Evolutionary conservation across 495 filamentous ascomycete genomes (phyloP).

Genomic region (Penicillium chermesinum): DNA sequence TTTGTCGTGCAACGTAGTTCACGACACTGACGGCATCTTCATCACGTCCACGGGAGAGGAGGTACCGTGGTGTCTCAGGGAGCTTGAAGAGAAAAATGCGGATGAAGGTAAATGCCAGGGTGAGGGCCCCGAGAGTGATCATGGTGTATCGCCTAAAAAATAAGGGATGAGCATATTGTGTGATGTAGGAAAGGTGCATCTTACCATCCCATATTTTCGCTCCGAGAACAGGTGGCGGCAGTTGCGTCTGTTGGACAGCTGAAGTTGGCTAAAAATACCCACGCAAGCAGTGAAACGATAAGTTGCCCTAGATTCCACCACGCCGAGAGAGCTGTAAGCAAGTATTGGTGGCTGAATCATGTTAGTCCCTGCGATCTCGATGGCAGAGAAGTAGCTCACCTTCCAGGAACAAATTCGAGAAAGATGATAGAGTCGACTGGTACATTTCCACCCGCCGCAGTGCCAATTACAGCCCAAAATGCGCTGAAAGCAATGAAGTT

Average conservation of each 20-base stretch:
- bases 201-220: constrained; percentile 34
- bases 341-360: constrained; percentile 23
- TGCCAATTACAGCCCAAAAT: constrained; percentile 31
- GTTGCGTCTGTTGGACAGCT: constrained; percentile 26
- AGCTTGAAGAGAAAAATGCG: constrained; percentile 31
- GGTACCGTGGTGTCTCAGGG: constrained; percentile 29
- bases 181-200: neutral
- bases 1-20: constrained; percentile 27
- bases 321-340: constrained; percentile 26
- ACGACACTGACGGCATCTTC: constrained; percentile 27
- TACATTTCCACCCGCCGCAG: constrained; percentile 31
- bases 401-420: constrained; percentile 27
- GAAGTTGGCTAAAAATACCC: constrained; percentile 32
- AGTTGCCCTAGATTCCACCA: constrained; percentile 35
- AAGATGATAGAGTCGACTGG: constrained; percentile 33
- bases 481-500: constrained; percentile 31
- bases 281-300: constrained; percentile 28
- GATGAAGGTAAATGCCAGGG: constrained; percentile 26
- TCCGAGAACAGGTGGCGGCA: constrained; percentile 19
- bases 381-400: constrained; percentile 4
- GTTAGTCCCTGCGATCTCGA: neutral
- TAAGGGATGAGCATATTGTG: neutral
- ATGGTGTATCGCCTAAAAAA: constrained; percentile 27
- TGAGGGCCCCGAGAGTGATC: constrained; percentile 25
- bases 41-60: constrained; percentile 29